Base-by-base conservation (phyloP, 2,329 filamentous ascomycete species). In the Dactylella cylindrospora region DNA sequence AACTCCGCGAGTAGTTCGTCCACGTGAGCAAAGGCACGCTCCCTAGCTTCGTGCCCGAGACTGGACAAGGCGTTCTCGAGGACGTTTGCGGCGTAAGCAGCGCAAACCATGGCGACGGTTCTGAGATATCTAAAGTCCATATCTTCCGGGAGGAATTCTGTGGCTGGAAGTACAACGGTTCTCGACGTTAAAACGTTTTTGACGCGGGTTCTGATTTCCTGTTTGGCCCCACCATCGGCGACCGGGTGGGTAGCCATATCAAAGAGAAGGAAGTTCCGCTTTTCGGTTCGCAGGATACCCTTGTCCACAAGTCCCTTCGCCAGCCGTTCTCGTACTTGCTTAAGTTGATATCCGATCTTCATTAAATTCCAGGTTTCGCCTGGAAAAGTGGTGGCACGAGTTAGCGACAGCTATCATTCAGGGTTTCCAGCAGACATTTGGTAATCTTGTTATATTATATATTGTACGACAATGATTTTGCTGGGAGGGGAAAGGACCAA, bases 341-440 rank as follows among this genome's bases (percentile, higher is more conserved):
- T 98, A 69, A 98, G 81, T 78, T 98, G 93, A 76, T 98, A 98
- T 73, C 93, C 93, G 70, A 98, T 98, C 79, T 98, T 98, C 93
- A 98, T 97, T 67, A 98, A 78, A 73, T 98, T 98, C 93, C 93
- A 98, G 51, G 93, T 98, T 76, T 98, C 93, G 73, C 93, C 91
- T 97, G 71, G 59, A 46, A 29, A 32, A 66, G 70, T 67, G 8
- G 13, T 13, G 17, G 28, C 25, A 3, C 15, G 25, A 46, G 44
- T 47, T 22, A 47, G 41, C 41, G 5, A 45, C n/a, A 33, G 9
- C 8, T 20, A 28, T 17, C 5, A 20, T n/a, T n/a, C n/a, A n/a
- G n/a, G n/a, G 17, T 17, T 12, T 36, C 29, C 17, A 15, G 17
- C 22, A 28, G 15, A 20, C 17, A 28, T 43, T 23, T n/a, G n/a